Percentiles rank a stretch among this genome's conserved stretches.
Conservation (phyloP, 768 basidiomycete species). For the Nidularia sp. region DNA sequence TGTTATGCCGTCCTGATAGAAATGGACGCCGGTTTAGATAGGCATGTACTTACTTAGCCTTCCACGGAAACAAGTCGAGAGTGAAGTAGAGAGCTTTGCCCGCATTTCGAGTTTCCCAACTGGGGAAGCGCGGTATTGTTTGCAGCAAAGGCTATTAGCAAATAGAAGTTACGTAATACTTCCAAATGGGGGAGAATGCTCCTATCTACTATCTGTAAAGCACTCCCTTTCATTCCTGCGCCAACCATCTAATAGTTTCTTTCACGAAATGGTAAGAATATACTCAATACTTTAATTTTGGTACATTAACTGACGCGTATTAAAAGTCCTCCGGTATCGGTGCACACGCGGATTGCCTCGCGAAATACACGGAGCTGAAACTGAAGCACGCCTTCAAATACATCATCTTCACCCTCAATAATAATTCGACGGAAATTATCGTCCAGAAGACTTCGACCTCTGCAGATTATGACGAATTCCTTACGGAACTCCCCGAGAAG, state of each 20-base stretch:
- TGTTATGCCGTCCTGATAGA: too few relatives aligned
- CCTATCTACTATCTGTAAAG: too few relatives aligned
- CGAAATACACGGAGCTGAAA: slow-evolving; percentile 67
- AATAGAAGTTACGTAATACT: neutral
- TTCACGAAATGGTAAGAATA: too few relatives aligned
- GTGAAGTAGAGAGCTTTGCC: neutral
- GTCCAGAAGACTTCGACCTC: slow-evolving; percentile 62
- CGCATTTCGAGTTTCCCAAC: neutral
- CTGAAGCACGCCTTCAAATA: slow-evolving; percentile 74
- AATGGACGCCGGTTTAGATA: too few relatives aligned
- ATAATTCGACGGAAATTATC: slow-evolving; percentile 64
- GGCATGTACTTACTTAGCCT: too few relatives aligned
- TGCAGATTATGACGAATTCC: slow-evolving; percentile 66
- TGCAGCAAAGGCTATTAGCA: neutral
- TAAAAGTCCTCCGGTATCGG: slow-evolving; percentile 62
- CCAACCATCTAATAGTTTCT: too few relatives aligned
- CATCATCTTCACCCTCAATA: slow-evolving; percentile 76
- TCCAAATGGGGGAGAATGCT: too few relatives aligned
- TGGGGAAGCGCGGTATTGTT: neutral
- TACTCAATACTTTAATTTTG: too few relatives aligned
- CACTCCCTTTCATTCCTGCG: too few relatives aligned
- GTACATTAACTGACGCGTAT: too few relatives aligned
- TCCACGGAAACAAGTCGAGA: neutral
- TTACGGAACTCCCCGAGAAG: slow-evolving; percentile 64
- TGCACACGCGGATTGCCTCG: slow-evolving; percentile 55